phyloP scores from a whole-genome alignment of 768 basidiomycete species.

The Boletales sp. region DNA sequence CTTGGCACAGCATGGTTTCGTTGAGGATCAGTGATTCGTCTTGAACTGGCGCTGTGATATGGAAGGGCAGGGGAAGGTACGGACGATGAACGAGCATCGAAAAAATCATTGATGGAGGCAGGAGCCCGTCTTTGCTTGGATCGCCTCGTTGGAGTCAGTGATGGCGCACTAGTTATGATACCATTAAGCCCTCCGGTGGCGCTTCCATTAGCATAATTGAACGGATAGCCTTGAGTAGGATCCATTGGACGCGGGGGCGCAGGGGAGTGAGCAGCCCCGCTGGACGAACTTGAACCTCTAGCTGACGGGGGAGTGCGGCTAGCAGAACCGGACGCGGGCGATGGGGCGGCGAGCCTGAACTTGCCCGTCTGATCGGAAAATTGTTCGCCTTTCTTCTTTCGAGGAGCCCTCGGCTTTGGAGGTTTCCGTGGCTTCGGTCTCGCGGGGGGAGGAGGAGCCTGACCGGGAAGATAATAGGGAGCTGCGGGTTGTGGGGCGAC shows the following conservation, averaged over 20 bases:
- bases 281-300: conserved; percentile 7
- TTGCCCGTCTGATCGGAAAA: conserved; percentile 46
- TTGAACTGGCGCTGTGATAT: conserved; percentile 10
- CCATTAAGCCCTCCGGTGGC: conserved; percentile 1
- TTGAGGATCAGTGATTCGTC: background rate
- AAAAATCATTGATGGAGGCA: background rate
- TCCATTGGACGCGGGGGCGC: background rate
- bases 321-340: conserved; percentile 27
- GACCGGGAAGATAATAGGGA: conserved; percentile 53
- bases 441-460: conserved; percentile 27
- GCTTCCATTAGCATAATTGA: conserved; percentile 4
- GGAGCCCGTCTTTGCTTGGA: conserved; percentile 13
- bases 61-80: conserved; percentile 1
- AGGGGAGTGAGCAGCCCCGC: background rate
- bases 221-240: background rate
- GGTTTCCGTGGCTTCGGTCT: conserved; percentile 18
- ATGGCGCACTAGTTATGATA: background rate
- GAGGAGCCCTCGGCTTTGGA: conserved; percentile 21
- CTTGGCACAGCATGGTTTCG: background rate
- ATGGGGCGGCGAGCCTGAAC: conserved; percentile 42
- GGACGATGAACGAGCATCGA: background rate
- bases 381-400: conserved; percentile 34
- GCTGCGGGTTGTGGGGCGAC: conserved; percentile 18
- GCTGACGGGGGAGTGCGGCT: conserved; percentile 32
- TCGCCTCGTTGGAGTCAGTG: conserved; percentile 4